Percentiles rank a stretch among this genome's conserved stretches.
Evolutionary conservation across 208 protist genomes (phyloP).

Genomic region (Trypanosoma platydactyli): DNA sequence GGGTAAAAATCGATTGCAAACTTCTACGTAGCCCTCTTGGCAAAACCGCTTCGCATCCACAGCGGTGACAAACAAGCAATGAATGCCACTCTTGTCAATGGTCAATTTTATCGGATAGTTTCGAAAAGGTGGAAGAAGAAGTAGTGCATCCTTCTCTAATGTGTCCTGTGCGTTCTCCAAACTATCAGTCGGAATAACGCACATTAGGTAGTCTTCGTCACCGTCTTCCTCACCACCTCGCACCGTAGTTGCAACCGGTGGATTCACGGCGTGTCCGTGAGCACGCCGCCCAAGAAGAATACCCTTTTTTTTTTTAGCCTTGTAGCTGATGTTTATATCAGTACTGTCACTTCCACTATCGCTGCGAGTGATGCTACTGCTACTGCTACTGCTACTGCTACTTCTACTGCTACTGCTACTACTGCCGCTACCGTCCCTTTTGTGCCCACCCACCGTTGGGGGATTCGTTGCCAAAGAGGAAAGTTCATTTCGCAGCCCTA

Average conservation of each 20-base stretch:
- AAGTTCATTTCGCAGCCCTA: background rate
- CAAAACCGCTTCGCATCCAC: constrained; percentile 32
- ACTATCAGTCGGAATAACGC: constrained; percentile 28
- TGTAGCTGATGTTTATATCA: background rate
- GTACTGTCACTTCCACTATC: no score
- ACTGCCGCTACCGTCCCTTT: no score
- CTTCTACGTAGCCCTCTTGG: constrained; percentile 23
- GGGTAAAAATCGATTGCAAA: constrained; percentile 21
- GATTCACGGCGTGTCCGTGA: background rate
- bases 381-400: no score
- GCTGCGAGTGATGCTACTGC: no score
- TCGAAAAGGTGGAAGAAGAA: constrained; percentile 23
- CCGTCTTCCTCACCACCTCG: background rate
- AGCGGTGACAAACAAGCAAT: constrained; percentile 26
- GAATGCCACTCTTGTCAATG: constrained; percentile 27
- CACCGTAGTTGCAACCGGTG: background rate
- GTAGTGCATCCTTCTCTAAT: constrained; percentile 20
- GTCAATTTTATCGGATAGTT: constrained; percentile 34
- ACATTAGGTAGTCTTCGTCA: constrained; percentile 16
- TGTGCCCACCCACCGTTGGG: background rate
- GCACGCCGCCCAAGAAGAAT: background rate
- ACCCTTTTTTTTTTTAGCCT: background rate
- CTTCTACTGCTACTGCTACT: no score
- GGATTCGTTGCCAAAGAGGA: background rate
- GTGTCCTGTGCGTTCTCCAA: constrained; percentile 9